Percentiles rank a stretch among this genome's conserved stretches.
Conservation (phyloP, 768 basidiomycete species). For the Mycena maculata region DNA sequence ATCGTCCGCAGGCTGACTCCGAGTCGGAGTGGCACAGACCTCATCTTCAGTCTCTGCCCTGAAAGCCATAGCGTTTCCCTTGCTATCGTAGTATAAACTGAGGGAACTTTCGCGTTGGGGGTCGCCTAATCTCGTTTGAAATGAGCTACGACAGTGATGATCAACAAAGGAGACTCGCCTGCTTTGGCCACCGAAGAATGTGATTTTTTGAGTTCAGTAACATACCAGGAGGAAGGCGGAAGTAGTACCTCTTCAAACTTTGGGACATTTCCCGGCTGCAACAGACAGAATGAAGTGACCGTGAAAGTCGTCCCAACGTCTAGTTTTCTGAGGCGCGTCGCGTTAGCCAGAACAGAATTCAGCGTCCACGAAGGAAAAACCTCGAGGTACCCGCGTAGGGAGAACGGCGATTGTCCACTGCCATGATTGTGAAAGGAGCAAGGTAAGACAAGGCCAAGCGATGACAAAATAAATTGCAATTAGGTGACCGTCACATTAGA, state of each 20-base stretch:
- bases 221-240: neutral
- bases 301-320: conserved; percentile 35
- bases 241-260: conserved; percentile 36
- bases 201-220: conserved; percentile 11
- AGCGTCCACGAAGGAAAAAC: neutral
- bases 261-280: conserved; percentile 32
- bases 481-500: too few species aligned
- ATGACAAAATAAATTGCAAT: too few species aligned
- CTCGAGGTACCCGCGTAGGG: conserved; percentile 17
- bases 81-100: conserved; percentile 36
- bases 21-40: conserved; percentile 11
- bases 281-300: conserved; percentile 30
- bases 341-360: neutral
- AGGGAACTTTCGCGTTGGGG: conserved; percentile 38
- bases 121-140: conserved; percentile 20
- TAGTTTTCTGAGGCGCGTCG: conserved; percentile 25
- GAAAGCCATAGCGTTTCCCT: conserved; percentile 30
- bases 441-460: too few species aligned
- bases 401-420: too few species aligned
- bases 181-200: conserved; percentile 36
- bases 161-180: conserved; percentile 14
- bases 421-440: too few species aligned
- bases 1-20: too few species aligned
- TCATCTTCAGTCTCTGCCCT: conserved; percentile 38
- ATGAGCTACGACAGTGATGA: neutral